Evolutionary conservation across 441 rosid genomes (phyloP).

Genomic region (Kokia cookei): DNA sequence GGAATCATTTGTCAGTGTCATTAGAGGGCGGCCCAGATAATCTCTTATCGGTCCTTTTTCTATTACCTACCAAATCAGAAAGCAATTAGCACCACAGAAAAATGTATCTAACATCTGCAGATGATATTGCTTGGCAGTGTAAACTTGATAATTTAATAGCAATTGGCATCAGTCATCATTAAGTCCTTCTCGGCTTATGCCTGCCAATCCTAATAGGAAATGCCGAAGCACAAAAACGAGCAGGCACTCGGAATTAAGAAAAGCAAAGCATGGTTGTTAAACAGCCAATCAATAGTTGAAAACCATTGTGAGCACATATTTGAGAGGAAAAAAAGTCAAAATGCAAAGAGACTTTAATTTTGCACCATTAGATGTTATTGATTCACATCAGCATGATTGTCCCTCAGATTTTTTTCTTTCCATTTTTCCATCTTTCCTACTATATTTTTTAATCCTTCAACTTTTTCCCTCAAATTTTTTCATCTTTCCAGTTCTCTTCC

Average conservation of each 20-base stretch:
- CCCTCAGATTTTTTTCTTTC: neutral
- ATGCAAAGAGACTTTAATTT: neutral
- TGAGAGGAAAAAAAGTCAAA: neutral
- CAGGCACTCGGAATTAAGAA: neutral
- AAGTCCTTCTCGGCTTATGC: neutral
- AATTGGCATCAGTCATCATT: neutral
- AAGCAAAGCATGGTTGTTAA: neutral
- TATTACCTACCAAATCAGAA: conserved; percentile 33
- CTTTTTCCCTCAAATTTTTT: no score
- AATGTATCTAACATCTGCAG: neutral
- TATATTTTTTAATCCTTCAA: no score
- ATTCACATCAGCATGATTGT: neutral
- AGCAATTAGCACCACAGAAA: neutral
- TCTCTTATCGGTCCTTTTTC: conserved; percentile 61
- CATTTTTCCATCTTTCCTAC: no score
- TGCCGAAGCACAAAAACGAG: neutral
- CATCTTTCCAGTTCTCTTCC: no score
- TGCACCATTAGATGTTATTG: neutral
- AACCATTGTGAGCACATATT: neutral
- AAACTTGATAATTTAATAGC: neutral
- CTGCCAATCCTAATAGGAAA: neutral
- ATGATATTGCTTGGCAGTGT: neutral
- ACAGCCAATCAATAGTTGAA: neutral
- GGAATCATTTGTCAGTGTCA: conserved; percentile 61
- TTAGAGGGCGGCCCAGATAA: conserved; percentile 45